Evolutionary conservation across 106 monocot genomes (phyloP).

Genomic region (Narthecium ossifragum): DNA sequence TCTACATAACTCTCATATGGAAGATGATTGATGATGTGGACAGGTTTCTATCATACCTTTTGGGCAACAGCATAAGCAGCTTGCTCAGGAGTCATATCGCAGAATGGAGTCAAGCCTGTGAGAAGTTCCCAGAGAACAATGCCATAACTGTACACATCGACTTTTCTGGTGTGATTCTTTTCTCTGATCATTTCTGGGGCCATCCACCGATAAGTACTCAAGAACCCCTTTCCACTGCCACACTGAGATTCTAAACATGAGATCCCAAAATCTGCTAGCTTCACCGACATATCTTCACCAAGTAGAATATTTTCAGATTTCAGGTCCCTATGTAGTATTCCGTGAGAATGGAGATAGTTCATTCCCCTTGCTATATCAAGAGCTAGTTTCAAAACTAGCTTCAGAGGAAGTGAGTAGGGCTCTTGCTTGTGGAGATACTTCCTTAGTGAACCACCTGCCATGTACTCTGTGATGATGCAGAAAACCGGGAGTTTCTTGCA

Average conservation of each 20-base stretch:
- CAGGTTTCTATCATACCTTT: constrained; percentile 86
- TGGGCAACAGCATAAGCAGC: constrained; percentile 89
- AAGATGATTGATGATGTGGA: too few species aligned
- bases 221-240: constrained; percentile 63
- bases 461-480: constrained; percentile 94
- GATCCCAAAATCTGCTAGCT: constrained; percentile 96
- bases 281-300: constrained; percentile 72
- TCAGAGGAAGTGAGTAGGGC: constrained; percentile 56
- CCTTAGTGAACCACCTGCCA: constrained; percentile 77
- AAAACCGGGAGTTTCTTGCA: constrained; percentile 93
- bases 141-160: constrained; percentile 96
- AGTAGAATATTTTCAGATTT: constrained; percentile 97
- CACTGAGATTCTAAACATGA: constrained; percentile 79
- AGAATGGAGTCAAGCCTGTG: constrained; percentile 75
- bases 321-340: constrained; percentile 85
- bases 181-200: constrained; percentile 99
- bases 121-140: constrained; percentile 87
- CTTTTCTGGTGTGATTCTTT: constrained; percentile 80
- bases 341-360: constrained; percentile 81
- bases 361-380: constrained; percentile 87
- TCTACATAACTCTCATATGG: too few species aligned
- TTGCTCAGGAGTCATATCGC: constrained; percentile 89
- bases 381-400: constrained; percentile 54
- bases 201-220: constrained; percentile 95
- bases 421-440: constrained; percentile 88